Base-by-base conservation (phyloP, 192 early-diverging fungal species). In the Allomyces macrogynus region DNA sequence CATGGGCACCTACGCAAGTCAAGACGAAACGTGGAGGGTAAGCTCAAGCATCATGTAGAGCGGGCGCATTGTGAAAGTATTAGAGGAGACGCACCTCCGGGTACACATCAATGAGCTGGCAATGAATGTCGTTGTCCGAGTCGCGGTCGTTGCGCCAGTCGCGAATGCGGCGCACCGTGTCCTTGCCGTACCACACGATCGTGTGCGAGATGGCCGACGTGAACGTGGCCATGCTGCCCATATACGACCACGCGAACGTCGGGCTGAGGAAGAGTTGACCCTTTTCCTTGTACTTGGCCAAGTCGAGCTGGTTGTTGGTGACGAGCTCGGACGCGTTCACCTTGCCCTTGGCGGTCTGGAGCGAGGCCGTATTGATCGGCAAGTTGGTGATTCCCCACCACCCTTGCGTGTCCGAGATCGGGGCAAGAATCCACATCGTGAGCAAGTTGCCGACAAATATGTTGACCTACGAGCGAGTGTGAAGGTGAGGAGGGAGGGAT, bases 231-330 rank as follows among this genome's bases (percentile, higher is more conserved):
- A 57, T 20, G 16, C 16, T 20, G 16, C 12, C 20, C 49, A 57
- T 20, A n/a, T 57, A 57, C 49, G 49, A 14, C 16, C 12, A 14
- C 9, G 49, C 49, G 20, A 57, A 57, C 69, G 77, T 73, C 23
- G 75, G 62, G 18, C 77, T 68, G 60, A 82, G 65, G 27, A 72
- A 72, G 14, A 82, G 68, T 44, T 76, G 81, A 2, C 74, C 76
- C 61, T 77, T 71, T 20, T 66, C 65, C 9, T 67, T 63, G 49
- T 57, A 57, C 49, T 14, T 14, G 16, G 49, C 12, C 16, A 57
- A 20, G 16, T n/a, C 16, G 16, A 57, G 20, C 49, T 3, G 49
- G 3, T 14, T 20, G 20, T 57, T 57, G 49, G 20, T n/a, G 49
- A n/a, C 49, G 16, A 57, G 49, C 49, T 14, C 49, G 12, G 49